These are phyloP conservation scores for Neocallimastix lanati DNA, from an alignment of 192 early-diverging fungal species.

Conservation along the genomic window DNA sequence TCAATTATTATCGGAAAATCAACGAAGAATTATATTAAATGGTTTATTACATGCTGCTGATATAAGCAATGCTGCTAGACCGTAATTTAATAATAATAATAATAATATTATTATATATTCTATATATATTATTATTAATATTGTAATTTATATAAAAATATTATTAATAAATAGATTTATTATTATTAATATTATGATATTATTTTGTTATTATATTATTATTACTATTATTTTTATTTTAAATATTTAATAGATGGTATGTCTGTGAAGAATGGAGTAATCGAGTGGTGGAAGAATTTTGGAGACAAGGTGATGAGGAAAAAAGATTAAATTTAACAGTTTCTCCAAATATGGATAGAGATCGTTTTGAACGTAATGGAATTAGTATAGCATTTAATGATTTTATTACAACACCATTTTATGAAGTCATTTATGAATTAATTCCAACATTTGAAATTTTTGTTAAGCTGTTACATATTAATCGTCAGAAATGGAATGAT, in stretches of 20 bases:
- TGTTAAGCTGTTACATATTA: neutral
- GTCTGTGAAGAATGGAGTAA: slow-evolving; percentile 83
- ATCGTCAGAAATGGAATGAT: neutral
- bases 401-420: slow-evolving; percentile 73
- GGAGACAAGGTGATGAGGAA: slow-evolving; percentile 71
- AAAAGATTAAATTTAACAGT: slow-evolving; percentile 50
- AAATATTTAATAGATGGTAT: slow-evolving; percentile 12
- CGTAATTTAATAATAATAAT: too few relatives aligned
- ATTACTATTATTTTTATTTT: too few relatives aligned
- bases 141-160: slow-evolving; percentile 49
- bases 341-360: slow-evolving; percentile 78
- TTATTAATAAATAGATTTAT: too few relatives aligned
- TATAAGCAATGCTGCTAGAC: neutral
- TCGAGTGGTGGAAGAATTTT: slow-evolving; percentile 71
- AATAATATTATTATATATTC: neutral
- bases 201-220: too few relatives aligned
- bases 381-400: slow-evolving; percentile 69
- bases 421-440: slow-evolving; percentile 16
- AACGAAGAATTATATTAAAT: neutral
- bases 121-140: slow-evolving; percentile 39
- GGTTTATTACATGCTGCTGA: neutral
- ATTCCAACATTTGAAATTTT: neutral
- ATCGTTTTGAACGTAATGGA: slow-evolving; percentile 40
- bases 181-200: neutral
- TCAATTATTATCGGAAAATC: neutral